phyloP scores from a whole-genome alignment of 257 asterid species.

The Phtheirospermum japonicum region DNA sequence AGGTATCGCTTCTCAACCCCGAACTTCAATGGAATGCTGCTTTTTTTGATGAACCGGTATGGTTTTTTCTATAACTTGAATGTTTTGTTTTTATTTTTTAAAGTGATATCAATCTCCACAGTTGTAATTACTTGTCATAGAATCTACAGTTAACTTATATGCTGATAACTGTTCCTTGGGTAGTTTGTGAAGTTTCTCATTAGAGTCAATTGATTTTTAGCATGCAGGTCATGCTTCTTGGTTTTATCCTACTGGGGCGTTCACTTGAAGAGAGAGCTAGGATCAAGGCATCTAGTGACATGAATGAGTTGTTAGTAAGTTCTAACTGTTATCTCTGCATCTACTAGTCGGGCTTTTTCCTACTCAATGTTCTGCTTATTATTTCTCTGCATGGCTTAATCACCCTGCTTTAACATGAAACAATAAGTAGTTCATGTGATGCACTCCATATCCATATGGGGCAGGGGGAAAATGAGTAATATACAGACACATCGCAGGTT shows the following conservation, averaged over 20 bases:
- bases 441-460: neutral
- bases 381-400: conserved; percentile 20
- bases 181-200: conserved; percentile 42
- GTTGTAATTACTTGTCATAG: conserved; percentile 14
- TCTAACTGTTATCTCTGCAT: conserved; percentile 10
- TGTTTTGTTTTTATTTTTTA: conserved; percentile 1
- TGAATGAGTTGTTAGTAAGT: conserved; percentile 93
- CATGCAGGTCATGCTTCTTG: conserved; percentile 99
- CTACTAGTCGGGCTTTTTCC: conserved; percentile 22
- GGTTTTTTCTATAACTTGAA: conserved; percentile 35
- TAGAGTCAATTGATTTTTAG: conserved; percentile 52
- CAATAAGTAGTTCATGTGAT: conserved; percentile 9
- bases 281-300: conserved; percentile 92
- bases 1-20: conserved; percentile 92
- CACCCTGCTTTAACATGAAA: conserved; percentile 16
- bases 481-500: conserved; percentile 3
- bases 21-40: conserved; percentile 89
- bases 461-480: neutral
- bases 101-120: conserved; percentile 1
- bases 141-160: conserved; percentile 9
- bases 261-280: conserved; percentile 97
- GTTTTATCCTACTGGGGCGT: conserved; percentile 92
- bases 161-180: conserved; percentile 18
- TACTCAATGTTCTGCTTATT: conserved; percentile 13
- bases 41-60: conserved; percentile 96